Percentiles rank a stretch among this genome's conserved stretches.
Conservation (phyloP, 768 basidiomycete genomes). For the Mycena chlorophos region DNA sequence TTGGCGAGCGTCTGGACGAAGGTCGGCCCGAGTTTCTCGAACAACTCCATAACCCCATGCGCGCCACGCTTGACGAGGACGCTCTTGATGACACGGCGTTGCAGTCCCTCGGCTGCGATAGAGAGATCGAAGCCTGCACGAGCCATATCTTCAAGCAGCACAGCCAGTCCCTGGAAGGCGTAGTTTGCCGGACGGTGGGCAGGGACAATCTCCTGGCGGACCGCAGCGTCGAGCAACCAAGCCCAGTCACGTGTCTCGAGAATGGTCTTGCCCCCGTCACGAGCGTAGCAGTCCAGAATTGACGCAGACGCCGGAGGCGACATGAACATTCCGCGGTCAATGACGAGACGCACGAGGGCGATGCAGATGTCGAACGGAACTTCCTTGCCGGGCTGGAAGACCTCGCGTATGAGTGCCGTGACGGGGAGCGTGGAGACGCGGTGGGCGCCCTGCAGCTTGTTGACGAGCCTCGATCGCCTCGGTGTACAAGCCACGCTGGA, state of each 20-base stretch:
- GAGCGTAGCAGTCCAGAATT: conserved; percentile 47
- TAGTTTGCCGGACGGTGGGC: conserved; percentile 28
- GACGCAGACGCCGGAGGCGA: conserved; percentile 36
- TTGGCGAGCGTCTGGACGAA: conserved; percentile 30
- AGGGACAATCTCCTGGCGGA: conserved; percentile 36
- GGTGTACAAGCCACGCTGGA: conserved; percentile 31
- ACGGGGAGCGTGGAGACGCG: background rate
- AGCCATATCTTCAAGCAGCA: conserved; percentile 45
- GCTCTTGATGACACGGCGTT: conserved; percentile 29
- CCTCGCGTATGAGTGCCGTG: background rate
- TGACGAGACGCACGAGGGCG: conserved; percentile 36
- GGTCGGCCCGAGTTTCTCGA: conserved; percentile 34
- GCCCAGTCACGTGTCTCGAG: conserved; percentile 45
- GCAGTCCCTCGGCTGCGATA: conserved; percentile 26
- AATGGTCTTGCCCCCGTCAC: conserved; percentile 22
- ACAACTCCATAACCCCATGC: conserved; percentile 27
- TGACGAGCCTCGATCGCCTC: conserved; percentile 24
- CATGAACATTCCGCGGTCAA: conserved; percentile 34
- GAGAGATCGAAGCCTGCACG: conserved; percentile 32
- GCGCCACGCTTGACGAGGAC: conserved; percentile 26
- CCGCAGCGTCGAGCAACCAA: conserved; percentile 44
- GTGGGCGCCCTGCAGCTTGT: conserved; percentile 14
- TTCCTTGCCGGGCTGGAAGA: background rate
- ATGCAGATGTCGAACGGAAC: conserved; percentile 32
- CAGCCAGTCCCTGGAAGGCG: conserved; percentile 41